Percentiles rank a stretch among this genome's conserved stretches.
Evolutionary conservation across 768 basidiomycete genomes (phyloP).

Genomic region (Boletus rubropictus): DNA sequence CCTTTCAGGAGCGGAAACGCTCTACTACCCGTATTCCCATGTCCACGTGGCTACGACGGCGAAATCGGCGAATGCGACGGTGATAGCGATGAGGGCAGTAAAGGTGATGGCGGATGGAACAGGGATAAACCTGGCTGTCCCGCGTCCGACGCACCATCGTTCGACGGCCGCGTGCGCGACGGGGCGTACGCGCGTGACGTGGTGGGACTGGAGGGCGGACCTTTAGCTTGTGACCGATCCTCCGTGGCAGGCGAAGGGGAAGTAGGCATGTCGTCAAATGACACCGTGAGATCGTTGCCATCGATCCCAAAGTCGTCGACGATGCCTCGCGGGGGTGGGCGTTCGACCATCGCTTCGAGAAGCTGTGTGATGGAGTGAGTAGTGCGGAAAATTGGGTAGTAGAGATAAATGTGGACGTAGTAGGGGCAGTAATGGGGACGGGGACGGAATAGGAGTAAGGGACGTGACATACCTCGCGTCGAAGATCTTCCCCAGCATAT

Average conservation of each 20-base stretch:
- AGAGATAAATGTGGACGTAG: background rate
- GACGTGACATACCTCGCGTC: conserved; percentile 54
- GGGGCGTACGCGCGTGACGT: conserved; percentile 54
- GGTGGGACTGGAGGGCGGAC: conserved; percentile 15
- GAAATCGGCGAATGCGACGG: conserved; percentile 1
- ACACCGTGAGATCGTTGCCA: conserved; percentile 4
- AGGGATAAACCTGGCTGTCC: conserved; percentile 24
- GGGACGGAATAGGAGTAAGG: background rate
- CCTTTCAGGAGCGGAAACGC: conserved; percentile 9
- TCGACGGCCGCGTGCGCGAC: conserved; percentile 42
- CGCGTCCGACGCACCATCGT: background rate
- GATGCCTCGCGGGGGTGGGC: conserved; percentile 71
- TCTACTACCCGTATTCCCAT: background rate
- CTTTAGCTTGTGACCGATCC: conserved; percentile 27
- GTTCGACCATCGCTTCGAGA: conserved; percentile 80
- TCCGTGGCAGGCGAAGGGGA: conserved; percentile 17
- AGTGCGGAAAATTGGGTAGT: background rate
- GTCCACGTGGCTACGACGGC: conserved; percentile 11
- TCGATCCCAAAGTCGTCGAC: conserved; percentile 56
- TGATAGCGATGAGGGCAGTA: background rate
- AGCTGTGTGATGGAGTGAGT: conserved; percentile 44
- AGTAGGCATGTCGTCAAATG: conserved; percentile 13
- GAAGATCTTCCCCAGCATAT: conserved; percentile 82
- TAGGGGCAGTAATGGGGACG: background rate
- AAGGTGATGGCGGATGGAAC: conserved; percentile 1